These are phyloP conservation scores for Mycena haematopus DNA, from an alignment of 768 basidiomycete species.

Conservation along the genomic window DNA sequence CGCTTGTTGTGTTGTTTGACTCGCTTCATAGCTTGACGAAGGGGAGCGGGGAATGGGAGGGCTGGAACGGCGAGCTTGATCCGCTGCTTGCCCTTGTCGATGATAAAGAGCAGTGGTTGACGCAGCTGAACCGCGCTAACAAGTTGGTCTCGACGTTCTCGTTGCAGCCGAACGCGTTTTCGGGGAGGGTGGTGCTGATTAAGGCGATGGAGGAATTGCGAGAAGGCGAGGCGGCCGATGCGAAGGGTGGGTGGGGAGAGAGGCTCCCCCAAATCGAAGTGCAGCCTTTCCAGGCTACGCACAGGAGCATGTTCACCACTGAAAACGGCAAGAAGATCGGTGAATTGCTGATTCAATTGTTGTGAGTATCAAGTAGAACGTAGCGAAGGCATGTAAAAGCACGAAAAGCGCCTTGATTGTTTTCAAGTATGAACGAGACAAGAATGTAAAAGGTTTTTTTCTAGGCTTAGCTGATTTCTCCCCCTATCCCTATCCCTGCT, in stretches of 20 bases:
- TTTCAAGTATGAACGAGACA: no score
- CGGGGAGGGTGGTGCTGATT: slow-evolving; percentile 5
- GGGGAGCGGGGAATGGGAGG: slow-evolving; percentile 3
- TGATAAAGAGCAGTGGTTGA: slow-evolving; percentile 4
- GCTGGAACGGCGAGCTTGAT: slow-evolving; percentile 6
- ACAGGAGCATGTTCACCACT: slow-evolving; percentile 5
- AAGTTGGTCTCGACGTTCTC: slow-evolving; percentile 3
- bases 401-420: no score
- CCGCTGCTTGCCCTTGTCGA: slow-evolving; percentile 5
- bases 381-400: neutral
- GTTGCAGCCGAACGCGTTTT: neutral
- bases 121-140: slow-evolving; percentile 7
- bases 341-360: neutral
- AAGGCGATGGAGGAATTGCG: slow-evolving; percentile 7
- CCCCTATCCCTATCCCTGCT: no score
- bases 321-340: slow-evolving; percentile 6
- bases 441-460: no score
- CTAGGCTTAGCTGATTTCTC: no score
- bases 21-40: slow-evolving; percentile 4
- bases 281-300: slow-evolving; percentile 1
- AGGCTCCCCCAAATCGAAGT: slow-evolving; percentile 5
- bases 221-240: slow-evolving; percentile 9
- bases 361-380: slow-evolving; percentile 1
- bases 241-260: slow-evolving; percentile 8
- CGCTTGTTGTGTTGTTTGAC: slow-evolving; percentile 5